Conservation (phyloP, 176 grass and related monocot genomes). For the Oryza punctata region DNA sequence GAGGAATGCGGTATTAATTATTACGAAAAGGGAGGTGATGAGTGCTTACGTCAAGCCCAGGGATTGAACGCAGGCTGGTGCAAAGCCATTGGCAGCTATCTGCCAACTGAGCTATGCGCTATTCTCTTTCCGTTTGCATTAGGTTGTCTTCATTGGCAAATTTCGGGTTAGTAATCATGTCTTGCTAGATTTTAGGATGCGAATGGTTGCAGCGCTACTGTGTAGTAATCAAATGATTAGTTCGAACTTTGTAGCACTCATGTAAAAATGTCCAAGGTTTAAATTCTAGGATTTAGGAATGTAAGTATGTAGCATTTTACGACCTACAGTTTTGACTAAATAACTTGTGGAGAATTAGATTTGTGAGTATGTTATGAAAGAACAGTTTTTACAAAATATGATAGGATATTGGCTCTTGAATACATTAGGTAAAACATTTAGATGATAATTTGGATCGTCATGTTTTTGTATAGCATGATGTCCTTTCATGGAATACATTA, state of each 20-base stretch:
- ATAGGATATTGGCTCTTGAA: neutral
- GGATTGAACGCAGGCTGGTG: neutral
- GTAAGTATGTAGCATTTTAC: neutral
- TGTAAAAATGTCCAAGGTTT: neutral
- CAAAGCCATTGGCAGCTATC: neutral
- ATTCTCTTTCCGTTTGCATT: neutral
- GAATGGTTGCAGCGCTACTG: neutral
- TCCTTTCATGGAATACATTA: slow-evolving; percentile 5
- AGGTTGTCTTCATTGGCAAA: neutral
- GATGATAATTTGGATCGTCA: neutral
- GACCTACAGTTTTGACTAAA: neutral
- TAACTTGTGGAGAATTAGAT: neutral
- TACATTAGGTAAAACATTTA: neutral
- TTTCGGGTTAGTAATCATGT: neutral
- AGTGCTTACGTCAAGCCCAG: too few relatives aligned
- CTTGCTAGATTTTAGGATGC: neutral
- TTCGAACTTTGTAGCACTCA: neutral
- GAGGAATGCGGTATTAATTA: neutral
- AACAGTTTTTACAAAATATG: neutral
- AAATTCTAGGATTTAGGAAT: neutral
- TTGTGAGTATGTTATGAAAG: neutral
- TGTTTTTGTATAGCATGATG: neutral
- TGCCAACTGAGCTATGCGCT: neutral
- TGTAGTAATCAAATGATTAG: neutral
- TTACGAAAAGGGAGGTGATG: neutral